phyloP scores from a whole-genome alignment of 31 red algal genomes.

The Bonnemaisonia californica region DNA sequence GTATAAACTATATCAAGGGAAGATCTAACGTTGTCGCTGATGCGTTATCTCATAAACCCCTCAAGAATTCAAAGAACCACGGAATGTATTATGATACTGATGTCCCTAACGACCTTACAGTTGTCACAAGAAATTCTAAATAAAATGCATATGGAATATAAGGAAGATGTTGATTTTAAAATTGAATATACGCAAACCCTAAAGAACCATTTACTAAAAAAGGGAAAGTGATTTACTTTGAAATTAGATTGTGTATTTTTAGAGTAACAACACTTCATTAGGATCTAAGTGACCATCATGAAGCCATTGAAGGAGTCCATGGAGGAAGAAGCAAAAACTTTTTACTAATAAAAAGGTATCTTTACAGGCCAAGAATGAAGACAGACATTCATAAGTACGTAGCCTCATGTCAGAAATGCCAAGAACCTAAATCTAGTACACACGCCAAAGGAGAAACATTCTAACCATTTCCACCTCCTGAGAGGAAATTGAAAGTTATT shows the following conservation, averaged over 20 bases:
- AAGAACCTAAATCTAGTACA: slow-evolving; percentile 32
- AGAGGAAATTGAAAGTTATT: slow-evolving; percentile 51
- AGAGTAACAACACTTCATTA: not conserved
- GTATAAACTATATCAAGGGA: slow-evolving; percentile 32
- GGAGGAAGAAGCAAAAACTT: slow-evolving; percentile 24
- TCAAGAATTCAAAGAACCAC: too few relatives aligned
- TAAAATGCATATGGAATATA: too few relatives aligned
- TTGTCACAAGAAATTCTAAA: too few relatives aligned
- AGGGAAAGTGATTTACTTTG: slow-evolving; percentile 19
- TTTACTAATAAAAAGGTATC: slow-evolving; percentile 23
- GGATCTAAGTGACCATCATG: slow-evolving; percentile 19
- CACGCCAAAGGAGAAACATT: slow-evolving; percentile 11
- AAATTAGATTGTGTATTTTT: slow-evolving; percentile 33
- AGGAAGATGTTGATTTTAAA: slow-evolving; percentile 36
- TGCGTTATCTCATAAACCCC: slow-evolving; percentile 8
- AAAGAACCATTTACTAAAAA: slow-evolving; percentile 20
- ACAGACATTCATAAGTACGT: slow-evolving; percentile 28
- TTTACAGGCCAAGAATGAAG: slow-evolving; percentile 50
- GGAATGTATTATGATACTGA: too few relatives aligned
- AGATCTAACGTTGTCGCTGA: slow-evolving; percentile 23
- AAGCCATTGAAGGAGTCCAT: slow-evolving; percentile 28
- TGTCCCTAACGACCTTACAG: too few relatives aligned
- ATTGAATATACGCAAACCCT: not conserved
- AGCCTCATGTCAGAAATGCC: slow-evolving; percentile 21
- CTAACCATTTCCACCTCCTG: slow-evolving; percentile 42